These are phyloP conservation scores for Thuidium tamariscinum DNA, from an alignment of 225 moss, liverwort and hornwort genomes.

Conservation along the genomic window DNA sequence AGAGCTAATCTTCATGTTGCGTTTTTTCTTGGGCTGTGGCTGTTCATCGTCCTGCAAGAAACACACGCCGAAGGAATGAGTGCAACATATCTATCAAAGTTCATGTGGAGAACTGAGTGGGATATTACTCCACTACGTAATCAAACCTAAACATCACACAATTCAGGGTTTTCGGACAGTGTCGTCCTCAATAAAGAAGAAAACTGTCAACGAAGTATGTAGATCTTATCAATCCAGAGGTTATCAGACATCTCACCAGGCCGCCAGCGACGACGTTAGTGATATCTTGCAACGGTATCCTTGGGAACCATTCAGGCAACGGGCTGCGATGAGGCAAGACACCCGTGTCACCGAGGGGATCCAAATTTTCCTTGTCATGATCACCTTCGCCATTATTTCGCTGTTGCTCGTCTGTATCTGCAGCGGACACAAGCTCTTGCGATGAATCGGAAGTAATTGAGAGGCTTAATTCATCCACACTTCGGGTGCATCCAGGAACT, in stretches of 20 bases:
- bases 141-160: no score
- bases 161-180: neutral
- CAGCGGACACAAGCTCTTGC: neutral
- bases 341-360: neutral
- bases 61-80: neutral
- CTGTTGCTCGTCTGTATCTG: neutral
- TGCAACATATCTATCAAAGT: neutral
- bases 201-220: no score
- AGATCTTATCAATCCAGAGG: neutral
- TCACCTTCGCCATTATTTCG: neutral
- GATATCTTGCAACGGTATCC: constrained; percentile 22
- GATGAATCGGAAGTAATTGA: neutral
- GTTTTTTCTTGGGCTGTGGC: constrained; percentile 9
- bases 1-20: neutral
- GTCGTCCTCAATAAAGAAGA: neutral
- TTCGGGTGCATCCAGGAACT: neutral
- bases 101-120: neutral
- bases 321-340: neutral
- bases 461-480: neutral
- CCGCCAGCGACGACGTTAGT: neutral
- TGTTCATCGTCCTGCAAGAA: neutral
- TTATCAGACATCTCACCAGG: neutral
- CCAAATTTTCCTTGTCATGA: constrained; percentile 1
- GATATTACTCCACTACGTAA: neutral
- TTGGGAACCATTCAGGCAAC: constrained; percentile 23